Conservation (phyloP, 73 alveolate genomes). For the Paramecium pentaurelia region DNA sequence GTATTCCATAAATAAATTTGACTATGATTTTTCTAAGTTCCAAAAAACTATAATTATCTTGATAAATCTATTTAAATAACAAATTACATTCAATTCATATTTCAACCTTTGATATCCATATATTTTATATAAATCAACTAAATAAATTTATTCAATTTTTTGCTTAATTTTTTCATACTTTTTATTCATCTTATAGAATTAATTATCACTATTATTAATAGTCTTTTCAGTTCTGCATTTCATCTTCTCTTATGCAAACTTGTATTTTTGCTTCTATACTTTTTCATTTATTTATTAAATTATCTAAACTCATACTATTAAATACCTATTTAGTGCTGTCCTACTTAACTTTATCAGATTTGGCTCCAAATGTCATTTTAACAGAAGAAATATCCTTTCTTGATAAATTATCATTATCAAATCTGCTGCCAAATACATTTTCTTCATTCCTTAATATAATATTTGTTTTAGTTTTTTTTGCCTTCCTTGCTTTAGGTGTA, state of each 20-base stretch:
- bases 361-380: neutral
- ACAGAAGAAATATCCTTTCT: neutral
- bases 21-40: neutral
- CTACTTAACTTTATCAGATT: neutral
- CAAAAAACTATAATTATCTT: neutral
- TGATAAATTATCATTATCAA: neutral
- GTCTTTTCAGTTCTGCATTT: neutral
- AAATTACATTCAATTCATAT: conserved; percentile 10
- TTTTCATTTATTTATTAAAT: neutral
- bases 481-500: neutral
- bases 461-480: neutral
- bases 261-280: neutral
- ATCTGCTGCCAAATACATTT: neutral
- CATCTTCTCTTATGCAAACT: neutral
- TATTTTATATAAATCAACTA: neutral
- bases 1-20: neutral
- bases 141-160: neutral
- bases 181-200: neutral
- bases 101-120: neutral
- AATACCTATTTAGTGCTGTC: neutral
- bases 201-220: neutral
- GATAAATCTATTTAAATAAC: neutral
- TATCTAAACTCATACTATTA: neutral
- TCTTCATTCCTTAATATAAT: neutral
- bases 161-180: neutral